phyloP scores from a whole-genome alignment of 83 land plant genomes.

The Larix sibirica region DNA sequence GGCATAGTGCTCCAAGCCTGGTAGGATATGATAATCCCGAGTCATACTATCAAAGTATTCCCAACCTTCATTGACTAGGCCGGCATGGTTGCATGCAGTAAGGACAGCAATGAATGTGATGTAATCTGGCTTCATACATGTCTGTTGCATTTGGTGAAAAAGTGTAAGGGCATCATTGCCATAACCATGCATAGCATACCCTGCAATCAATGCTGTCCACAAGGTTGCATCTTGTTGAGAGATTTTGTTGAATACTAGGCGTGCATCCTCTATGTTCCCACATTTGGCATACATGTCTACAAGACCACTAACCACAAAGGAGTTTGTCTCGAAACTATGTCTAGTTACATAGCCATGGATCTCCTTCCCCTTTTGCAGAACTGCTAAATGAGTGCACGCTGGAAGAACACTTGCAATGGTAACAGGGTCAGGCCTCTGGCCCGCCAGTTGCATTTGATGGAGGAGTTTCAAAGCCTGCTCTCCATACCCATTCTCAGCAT shows the following conservation, averaged over 20 bases:
- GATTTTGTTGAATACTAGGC: not conserved
- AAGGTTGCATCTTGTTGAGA: not conserved
- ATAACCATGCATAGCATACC: slow-evolving; percentile 10
- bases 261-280: not conserved
- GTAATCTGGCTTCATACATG: not conserved
- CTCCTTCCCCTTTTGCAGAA: not conserved
- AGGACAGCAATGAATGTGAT: not conserved
- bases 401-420: slow-evolving; percentile 13
- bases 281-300: slow-evolving; percentile 18
- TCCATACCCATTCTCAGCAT: slow-evolving; percentile 5
- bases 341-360: not conserved
- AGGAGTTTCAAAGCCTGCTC: slow-evolving; percentile 8
- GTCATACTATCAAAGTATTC: not conserved
- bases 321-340: not conserved
- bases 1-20: not conserved
- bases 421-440: slow-evolving; percentile 2
- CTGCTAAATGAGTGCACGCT: slow-evolving; percentile 10
- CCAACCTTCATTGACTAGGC: not conserved
- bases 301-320: not conserved
- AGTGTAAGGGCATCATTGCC: not conserved
- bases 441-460: slow-evolving; percentile 5
- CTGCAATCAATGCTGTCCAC: slow-evolving; percentile 1
- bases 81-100: slow-evolving; percentile 4
- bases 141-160: slow-evolving; percentile 3
- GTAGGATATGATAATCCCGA: not conserved